These are phyloP conservation scores for Entomortierella chlamydospora DNA, from an alignment of 192 early-diverging fungal genomes.

Conservation along the genomic window DNA sequence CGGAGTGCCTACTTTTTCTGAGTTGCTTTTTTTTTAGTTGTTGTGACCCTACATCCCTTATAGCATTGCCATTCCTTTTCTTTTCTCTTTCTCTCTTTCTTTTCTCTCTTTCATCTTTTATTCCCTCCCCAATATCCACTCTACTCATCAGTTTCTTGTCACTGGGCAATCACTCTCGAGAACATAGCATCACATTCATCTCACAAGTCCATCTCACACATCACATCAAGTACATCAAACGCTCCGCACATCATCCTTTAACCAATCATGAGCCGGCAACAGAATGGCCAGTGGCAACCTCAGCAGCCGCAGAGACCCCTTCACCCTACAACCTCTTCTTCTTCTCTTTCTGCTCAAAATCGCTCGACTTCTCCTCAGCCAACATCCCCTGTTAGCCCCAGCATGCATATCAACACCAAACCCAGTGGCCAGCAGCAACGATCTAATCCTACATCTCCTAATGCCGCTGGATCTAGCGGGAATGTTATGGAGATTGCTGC, in stretches of 20 bases:
- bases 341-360: slow-evolving; percentile 7
- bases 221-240: slow-evolving; percentile 11
- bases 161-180: no score
- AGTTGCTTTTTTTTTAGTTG: not conserved
- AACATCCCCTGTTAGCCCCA: slow-evolving; percentile 31
- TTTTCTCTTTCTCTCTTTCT: not conserved
- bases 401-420: slow-evolving; percentile 44
- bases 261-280: slow-evolving; percentile 12
- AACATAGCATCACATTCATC: no score
- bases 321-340: slow-evolving; percentile 27
- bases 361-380: slow-evolving; percentile 46
- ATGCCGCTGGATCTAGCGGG: slow-evolving; percentile 9
- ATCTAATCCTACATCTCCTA: slow-evolving; percentile 40
- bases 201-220: no score
- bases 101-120: not conserved
- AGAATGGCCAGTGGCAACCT: slow-evolving; percentile 37
- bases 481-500: slow-evolving; percentile 59
- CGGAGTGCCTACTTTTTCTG: no score
- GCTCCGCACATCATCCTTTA: not conserved
- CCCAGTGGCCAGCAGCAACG: slow-evolving; percentile 22
- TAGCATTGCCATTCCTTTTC: not conserved
- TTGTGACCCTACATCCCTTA: not conserved
- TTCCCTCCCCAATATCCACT: not conserved
- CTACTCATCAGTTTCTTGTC: not conserved
- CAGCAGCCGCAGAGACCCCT: slow-evolving; percentile 31